Percentiles rank a stretch among this genome's conserved stretches.
These are phyloP conservation scores for Blastosporella zonata DNA, from an alignment of 1,284 basidiomycete genomes.

Conservation along the genomic window DNA sequence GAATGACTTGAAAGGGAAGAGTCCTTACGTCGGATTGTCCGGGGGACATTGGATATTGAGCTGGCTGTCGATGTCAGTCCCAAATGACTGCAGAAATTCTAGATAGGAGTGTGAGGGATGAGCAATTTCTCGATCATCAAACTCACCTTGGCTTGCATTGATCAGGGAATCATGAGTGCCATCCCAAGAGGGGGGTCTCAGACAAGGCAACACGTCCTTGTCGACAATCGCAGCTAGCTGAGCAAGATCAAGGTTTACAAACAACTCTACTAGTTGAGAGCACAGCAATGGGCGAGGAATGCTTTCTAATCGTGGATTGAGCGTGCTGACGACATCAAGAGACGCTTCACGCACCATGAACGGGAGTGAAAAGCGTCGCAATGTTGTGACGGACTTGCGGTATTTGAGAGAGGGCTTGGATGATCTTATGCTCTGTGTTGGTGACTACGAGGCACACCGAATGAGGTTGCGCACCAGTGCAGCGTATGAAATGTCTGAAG, in stretches of 20 bases:
- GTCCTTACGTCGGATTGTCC: conserved; percentile 26
- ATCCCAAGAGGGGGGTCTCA: conserved; percentile 27
- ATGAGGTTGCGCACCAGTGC: conserved; percentile 38
- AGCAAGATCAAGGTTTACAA: conserved; percentile 59
- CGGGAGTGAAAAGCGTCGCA: conserved; percentile 34
- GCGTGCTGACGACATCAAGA: background rate
- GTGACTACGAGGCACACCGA: background rate
- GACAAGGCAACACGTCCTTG: conserved; percentile 31
- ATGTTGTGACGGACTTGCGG: conserved; percentile 61
- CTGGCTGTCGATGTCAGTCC: conserved; percentile 31
- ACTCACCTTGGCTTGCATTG: conserved; percentile 32
- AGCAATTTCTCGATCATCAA: background rate
- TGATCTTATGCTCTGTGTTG: conserved; percentile 30
- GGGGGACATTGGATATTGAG: conserved; percentile 28
- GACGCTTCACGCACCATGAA: background rate
- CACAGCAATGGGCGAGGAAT: conserved; percentile 36
- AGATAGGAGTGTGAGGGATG: background rate
- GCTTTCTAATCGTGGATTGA: conserved; percentile 10
- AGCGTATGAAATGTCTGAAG: conserved; percentile 49
- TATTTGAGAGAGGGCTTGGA: conserved; percentile 63
- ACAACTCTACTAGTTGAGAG: conserved; percentile 58
- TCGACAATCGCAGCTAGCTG: conserved; percentile 37
- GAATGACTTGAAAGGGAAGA: background rate
- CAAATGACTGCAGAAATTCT: conserved; percentile 32
- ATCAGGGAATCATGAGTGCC: conserved; percentile 24